phyloP scores from a whole-genome alignment of 768 basidiomycete genomes.

The Serendipita sp. region DNA sequence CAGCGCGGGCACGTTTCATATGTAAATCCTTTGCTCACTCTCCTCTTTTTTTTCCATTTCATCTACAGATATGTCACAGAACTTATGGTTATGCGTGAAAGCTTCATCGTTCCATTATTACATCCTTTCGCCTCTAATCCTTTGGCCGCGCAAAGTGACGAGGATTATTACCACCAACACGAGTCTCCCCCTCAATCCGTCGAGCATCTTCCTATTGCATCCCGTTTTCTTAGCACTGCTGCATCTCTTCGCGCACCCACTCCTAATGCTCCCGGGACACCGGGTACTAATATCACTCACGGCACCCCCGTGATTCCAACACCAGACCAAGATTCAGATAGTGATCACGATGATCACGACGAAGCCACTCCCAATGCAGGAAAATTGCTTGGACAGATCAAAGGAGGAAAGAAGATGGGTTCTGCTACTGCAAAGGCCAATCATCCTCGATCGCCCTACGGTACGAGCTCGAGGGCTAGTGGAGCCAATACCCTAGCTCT shows the following conservation, averaged over 20 bases:
- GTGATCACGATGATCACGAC: slow-evolving; percentile 27
- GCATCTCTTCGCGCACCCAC: slow-evolving; percentile 16
- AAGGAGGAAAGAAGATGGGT: slow-evolving; percentile 14
- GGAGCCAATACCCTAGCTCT: background rate
- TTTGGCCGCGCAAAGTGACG: slow-evolving; percentile 20
- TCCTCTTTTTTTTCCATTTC: background rate
- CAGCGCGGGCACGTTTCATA: slow-evolving; percentile 15
- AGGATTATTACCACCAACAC: slow-evolving; percentile 40
- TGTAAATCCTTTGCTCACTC: background rate
- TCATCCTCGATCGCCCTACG: slow-evolving; percentile 69
- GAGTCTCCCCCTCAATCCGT: slow-evolving; percentile 55
- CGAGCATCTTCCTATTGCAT: slow-evolving; percentile 75
- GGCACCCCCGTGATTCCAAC: slow-evolving; percentile 20
- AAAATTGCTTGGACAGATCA: slow-evolving; percentile 20
- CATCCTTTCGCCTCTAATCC: slow-evolving; percentile 41
- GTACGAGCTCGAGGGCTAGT: slow-evolving; percentile 15
- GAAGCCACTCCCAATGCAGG: slow-evolving; percentile 30
- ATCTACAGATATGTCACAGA: slow-evolving; percentile 73
- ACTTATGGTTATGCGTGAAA: slow-evolving; percentile 80
- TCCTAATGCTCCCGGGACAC: slow-evolving; percentile 30
- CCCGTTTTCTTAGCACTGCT: slow-evolving; percentile 59
- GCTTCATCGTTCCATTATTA: slow-evolving; percentile 77
- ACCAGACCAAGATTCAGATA: slow-evolving; percentile 32
- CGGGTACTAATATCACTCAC: slow-evolving; percentile 19
- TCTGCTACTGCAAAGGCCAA: slow-evolving; percentile 32